Evolutionary conservation across 352 stramenopile species (phyloP).

Genomic region (Phytophthora vignae): DNA sequence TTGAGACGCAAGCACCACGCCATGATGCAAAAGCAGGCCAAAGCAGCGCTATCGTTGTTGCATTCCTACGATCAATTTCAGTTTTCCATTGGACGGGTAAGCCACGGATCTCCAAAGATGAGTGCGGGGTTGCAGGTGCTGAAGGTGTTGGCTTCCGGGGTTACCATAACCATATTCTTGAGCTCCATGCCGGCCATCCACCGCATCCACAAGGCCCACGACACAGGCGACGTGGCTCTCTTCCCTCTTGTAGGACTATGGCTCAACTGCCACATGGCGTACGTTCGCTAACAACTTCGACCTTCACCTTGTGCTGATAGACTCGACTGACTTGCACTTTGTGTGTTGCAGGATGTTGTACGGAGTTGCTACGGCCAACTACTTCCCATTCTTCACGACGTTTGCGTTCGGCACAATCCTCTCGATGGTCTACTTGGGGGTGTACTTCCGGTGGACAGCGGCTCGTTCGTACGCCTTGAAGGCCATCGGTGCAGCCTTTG

Average conservation of each 20-base stretch:
- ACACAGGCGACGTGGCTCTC: constrained; percentile 42
- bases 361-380: constrained; percentile 34
- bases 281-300: constrained; percentile 7
- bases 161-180: constrained; percentile 34
- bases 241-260: constrained; percentile 51
- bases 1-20: not conserved
- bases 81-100: not conserved
- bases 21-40: not conserved
- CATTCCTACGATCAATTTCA: not conserved
- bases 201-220: constrained; percentile 42
- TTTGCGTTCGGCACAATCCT: constrained; percentile 39
- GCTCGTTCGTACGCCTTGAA: constrained; percentile 24
- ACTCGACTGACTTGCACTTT: not conserved
- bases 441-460: constrained; percentile 41
- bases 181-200: constrained; percentile 46
- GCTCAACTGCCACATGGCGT: constrained; percentile 49
- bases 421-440: constrained; percentile 37
- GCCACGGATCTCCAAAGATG: not conserved
- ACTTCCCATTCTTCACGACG: constrained; percentile 41
- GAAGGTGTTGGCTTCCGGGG: constrained; percentile 3
- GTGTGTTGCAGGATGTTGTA: constrained; percentile 42
- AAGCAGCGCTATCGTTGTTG: not conserved
- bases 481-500: constrained; percentile 21
- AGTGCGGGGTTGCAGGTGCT: constrained; percentile 1
- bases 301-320: constrained; percentile 2